Evolutionary conservation across 257 asterid genomes (phyloP).

Genomic region (Nyctanthes arbortristis): DNA sequence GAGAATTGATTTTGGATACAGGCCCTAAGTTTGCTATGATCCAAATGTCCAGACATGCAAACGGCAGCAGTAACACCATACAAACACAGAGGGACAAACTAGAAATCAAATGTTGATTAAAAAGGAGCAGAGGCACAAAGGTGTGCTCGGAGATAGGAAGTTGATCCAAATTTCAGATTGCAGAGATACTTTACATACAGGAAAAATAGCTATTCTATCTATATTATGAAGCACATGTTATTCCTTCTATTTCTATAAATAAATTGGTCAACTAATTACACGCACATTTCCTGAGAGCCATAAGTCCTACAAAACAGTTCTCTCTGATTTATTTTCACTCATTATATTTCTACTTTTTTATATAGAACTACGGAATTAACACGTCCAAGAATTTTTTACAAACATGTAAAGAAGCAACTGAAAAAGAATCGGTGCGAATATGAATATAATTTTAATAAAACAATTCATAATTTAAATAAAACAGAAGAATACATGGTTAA

Average conservation of each 20-base stretch:
- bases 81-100: neutral
- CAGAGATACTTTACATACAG: neutral
- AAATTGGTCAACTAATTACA: too few species aligned
- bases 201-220: neutral
- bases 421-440: neutral
- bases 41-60: neutral
- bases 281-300: too few species aligned
- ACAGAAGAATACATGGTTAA: constrained; percentile 4
- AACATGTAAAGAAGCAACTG: neutral
- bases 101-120: neutral
- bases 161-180: neutral
- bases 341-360: too few species aligned
- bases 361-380: too few species aligned
- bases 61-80: neutral
- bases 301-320: too few species aligned
- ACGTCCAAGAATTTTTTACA: too few species aligned
- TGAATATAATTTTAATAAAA: too few species aligned
- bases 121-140: neutral
- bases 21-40: neutral
- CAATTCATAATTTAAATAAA: too few species aligned
- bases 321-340: too few species aligned
- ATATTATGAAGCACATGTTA: neutral
- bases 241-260: neutral
- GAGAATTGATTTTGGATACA: too few species aligned
- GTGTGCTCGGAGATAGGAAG: neutral